These are phyloP conservation scores for Phenoliferia sp. DNA, from an alignment of 1,284 basidiomycete genomes.

Conservation along the genomic window DNA sequence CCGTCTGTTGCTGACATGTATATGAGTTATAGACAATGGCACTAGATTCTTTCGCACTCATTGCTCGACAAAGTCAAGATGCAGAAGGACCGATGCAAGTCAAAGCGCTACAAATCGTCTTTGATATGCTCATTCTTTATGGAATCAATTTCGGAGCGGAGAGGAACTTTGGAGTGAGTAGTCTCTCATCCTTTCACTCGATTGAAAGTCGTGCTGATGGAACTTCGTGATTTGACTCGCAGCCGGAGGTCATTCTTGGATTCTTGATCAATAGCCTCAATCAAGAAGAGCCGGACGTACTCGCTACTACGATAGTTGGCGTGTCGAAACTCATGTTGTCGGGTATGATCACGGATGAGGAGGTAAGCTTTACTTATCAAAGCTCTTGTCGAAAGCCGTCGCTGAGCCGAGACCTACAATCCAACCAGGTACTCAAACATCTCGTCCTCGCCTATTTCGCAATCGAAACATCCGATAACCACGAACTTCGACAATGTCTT, in stretches of 20 bases:
- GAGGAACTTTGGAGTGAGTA: conserved; percentile 33
- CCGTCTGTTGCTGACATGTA: background rate
- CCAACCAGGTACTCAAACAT: conserved; percentile 63
- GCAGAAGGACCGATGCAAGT: conserved; percentile 72
- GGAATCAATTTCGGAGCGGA: conserved; percentile 66
- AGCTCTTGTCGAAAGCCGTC: background rate
- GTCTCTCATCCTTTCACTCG: background rate
- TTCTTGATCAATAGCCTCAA: conserved; percentile 73
- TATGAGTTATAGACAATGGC: conserved; percentile 68
- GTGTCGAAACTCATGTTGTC: conserved; percentile 85
- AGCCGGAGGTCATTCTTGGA: conserved; percentile 66
- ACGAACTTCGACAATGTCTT: conserved; percentile 83
- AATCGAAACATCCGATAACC: conserved; percentile 77
- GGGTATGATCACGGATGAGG: conserved; percentile 71
- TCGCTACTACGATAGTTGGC: conserved; percentile 75
- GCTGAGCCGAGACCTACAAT: background rate
- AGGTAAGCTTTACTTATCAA: conserved; percentile 50
- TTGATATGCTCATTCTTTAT: conserved; percentile 87
- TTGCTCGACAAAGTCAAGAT: conserved; percentile 75
- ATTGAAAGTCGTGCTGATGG: background rate
- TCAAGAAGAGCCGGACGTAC: conserved; percentile 65
- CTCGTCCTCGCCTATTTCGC: conserved; percentile 82
- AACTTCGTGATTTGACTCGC: background rate
- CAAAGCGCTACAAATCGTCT: conserved; percentile 77
- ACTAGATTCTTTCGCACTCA: conserved; percentile 81